Conservation (phyloP, 2,329 filamentous ascomycete species). For the Penicillium sp. region DNA sequence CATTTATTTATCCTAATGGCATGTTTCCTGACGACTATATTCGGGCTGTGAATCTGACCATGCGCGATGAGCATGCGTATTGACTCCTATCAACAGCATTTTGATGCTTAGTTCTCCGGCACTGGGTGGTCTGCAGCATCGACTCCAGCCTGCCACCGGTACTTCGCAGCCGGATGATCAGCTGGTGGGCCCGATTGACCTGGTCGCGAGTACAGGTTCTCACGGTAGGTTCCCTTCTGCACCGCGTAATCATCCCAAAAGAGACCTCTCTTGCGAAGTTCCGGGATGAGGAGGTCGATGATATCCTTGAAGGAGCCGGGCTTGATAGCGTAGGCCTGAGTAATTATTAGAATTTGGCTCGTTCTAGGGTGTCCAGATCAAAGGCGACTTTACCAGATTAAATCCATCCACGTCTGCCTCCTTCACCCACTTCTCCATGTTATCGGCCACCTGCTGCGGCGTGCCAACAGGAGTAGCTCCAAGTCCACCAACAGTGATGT, state of each 20-base stretch:
- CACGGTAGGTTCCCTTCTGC: slow-evolving; percentile 42
- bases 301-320: slow-evolving; percentile 71
- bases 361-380: not conserved
- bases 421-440: slow-evolving; percentile 67
- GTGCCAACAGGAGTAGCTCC: slow-evolving; percentile 69
- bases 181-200: slow-evolving; percentile 38
- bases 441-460: slow-evolving; percentile 66
- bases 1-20: not conserved
- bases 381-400: slow-evolving; percentile 61
- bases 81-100: not conserved
- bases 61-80: too few relatives aligned
- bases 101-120: slow-evolving; percentile 27
- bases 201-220: slow-evolving; percentile 41
- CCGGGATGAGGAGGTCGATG: slow-evolving; percentile 67
- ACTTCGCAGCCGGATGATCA: slow-evolving; percentile 44
- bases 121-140: slow-evolving; percentile 35
- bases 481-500: slow-evolving; percentile 70
- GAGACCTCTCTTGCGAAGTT: slow-evolving; percentile 61
- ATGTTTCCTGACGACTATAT: not conserved
- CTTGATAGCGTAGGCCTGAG: slow-evolving; percentile 66
- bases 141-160: slow-evolving; percentile 43
- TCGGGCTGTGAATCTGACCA: too few relatives aligned
- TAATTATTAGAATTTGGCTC: not conserved
- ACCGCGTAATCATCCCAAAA: slow-evolving; percentile 46
- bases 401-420: slow-evolving; percentile 76